Evolutionary conservation across 1,284 basidiomycete species (phyloP).

Genomic region (Leccinum pachyderme): DNA sequence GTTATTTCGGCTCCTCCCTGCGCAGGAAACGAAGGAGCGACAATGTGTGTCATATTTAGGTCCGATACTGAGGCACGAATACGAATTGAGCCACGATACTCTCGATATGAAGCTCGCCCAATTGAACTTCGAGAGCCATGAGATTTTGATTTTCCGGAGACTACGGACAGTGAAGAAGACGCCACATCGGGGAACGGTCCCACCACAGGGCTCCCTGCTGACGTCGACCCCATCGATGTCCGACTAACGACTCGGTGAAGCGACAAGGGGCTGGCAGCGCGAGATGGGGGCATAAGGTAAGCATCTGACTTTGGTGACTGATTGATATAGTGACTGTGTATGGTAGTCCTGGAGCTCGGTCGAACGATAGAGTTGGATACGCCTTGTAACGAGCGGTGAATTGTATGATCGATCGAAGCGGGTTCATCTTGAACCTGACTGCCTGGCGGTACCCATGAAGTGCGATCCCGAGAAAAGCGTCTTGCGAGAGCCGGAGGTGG

Average conservation of each 20-base stretch:
- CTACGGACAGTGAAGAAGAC: neutral
- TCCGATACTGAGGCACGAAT: constrained; percentile 3
- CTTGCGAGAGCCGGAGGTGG: neutral
- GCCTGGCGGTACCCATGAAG: neutral
- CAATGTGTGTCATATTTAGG: neutral
- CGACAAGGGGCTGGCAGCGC: neutral
- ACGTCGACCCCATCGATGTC: neutral
- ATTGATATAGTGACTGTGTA: neutral
- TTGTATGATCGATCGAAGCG: neutral
- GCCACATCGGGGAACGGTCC: neutral
- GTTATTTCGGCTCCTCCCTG: neutral
- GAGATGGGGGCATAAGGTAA: neutral
- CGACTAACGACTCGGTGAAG: neutral
- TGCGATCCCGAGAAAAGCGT: neutral
- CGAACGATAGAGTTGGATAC: neutral
- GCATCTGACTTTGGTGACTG: neutral
- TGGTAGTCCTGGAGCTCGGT: neutral
- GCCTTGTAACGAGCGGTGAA: neutral
- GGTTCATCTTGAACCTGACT: neutral
- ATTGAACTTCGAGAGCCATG: constrained; percentile 13
- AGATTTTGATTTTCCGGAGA: neutral
- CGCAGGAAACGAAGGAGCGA: neutral
- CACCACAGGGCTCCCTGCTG: neutral
- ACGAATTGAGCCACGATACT: constrained; percentile 19
- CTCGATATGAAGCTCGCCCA: constrained; percentile 26